A percentile compares a stretch with the other conserved stretches of the same genome.
phyloP scores from a whole-genome alignment of 176 grass and related monocot genomes.

The Lolium perenne region DNA sequence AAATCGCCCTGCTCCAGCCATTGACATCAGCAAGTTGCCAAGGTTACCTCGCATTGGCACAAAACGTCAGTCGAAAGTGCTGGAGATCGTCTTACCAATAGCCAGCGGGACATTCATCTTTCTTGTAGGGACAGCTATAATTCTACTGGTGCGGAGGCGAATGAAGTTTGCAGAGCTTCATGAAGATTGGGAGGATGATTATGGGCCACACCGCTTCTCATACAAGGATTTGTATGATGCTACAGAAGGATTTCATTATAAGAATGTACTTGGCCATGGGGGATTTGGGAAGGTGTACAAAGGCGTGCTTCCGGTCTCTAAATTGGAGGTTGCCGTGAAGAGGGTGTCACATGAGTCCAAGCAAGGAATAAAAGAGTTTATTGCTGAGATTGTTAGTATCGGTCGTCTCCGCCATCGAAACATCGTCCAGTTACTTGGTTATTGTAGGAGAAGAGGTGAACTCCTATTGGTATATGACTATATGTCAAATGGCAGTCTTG shows the following conservation, averaged over 20 bases:
- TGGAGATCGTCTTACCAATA: slow-evolving; percentile 29
- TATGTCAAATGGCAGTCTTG: slow-evolving; percentile 40
- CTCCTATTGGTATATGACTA: slow-evolving; percentile 31
- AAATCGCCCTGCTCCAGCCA: slow-evolving; percentile 13
- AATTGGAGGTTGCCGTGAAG: slow-evolving; percentile 38
- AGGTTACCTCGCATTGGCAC: neutral
- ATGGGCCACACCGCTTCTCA: slow-evolving; percentile 24
- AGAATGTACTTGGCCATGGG: slow-evolving; percentile 22
- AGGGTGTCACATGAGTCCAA: slow-evolving; percentile 40
- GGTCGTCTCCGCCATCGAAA: slow-evolving; percentile 26
- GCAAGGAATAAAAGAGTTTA: slow-evolving; percentile 38
- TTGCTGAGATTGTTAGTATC: slow-evolving; percentile 34
- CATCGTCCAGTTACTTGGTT: slow-evolving; percentile 18
- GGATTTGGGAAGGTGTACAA: slow-evolving; percentile 41
- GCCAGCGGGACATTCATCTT: slow-evolving; percentile 17
- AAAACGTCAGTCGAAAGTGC: slow-evolving; percentile 14
- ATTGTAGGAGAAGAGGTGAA: slow-evolving; percentile 36
- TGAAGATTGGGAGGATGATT: slow-evolving; percentile 32
- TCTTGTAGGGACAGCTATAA: neutral
- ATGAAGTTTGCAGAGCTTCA: slow-evolving; percentile 25
- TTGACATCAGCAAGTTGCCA: slow-evolving; percentile 18
- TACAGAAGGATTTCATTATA: slow-evolving; percentile 27
- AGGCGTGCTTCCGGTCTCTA: slow-evolving; percentile 13
- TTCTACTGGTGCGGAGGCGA: slow-evolving; percentile 15
- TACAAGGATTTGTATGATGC: slow-evolving; percentile 36